Evolutionary conservation across 78 protist genomes (phyloP), one percentile per base, ranked within the genome.

Genomic region (Cavenderia fasciculata): DNA sequence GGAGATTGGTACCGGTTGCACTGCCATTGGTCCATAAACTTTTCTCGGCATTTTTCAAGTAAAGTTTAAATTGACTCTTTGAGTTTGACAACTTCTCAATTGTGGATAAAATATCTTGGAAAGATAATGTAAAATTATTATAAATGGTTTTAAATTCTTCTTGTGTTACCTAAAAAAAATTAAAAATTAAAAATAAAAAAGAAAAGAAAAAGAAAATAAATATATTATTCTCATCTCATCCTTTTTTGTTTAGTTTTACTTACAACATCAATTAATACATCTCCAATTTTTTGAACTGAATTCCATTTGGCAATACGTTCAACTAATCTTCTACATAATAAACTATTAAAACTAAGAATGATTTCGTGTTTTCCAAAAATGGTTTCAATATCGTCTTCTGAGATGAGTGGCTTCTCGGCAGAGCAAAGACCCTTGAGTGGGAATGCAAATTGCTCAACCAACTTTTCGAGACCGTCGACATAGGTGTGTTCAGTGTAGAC

Each of bases 1-100:
- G 78, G 6, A 87, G 77, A 33, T 82, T 82, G 27, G 72, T 82
- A 23, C 90, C 90, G 23, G 90, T 82, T n/a, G 70, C 76, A 44
- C 65, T 82, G 49, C 90, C 90, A 49, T 69, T 69, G 23, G 54
- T 38, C 90, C 90, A 82, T 16, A 82, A n/a, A 21, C 79, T 52
- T 41, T 72, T 70, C 44, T 82, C 90, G 4, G 90, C 49, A 23
- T 49, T 82, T 12, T 72, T 52, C 16, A 82, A 38, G 47, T 68
- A 82, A 21, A 57, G 54, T 57, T 57, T 82, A 11, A 82, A 82
- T 19, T 29, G n/a, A 12, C 44, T 56, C 52, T 82, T 82, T 36
- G 66, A 19, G 23, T 49, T 68, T 3, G 76, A 69, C 1, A 69
- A 44, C 23, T 43, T 68, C 56, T 82, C 90, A 27, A 82, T 65